These are phyloP conservation scores for Cercophora scortea DNA, from an alignment of 495 filamentous ascomycete species.

Conservation along the genomic window DNA sequence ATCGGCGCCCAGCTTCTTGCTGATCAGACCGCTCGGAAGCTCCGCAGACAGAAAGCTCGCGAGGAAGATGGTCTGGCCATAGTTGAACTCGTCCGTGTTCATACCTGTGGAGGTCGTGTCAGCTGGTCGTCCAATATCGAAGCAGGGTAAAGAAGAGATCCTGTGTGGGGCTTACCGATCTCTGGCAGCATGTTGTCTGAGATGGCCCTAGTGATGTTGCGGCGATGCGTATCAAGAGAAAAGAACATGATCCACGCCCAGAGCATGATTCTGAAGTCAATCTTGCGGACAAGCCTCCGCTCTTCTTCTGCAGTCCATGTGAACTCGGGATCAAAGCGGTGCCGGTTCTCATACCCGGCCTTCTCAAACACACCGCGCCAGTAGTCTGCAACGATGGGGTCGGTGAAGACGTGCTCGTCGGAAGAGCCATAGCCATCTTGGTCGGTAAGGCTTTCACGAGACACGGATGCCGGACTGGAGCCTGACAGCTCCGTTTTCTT, in stretches of 20 bases:
- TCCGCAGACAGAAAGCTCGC: slow-evolving; percentile 59
- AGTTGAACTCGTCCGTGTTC: slow-evolving; percentile 67
- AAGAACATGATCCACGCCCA: slow-evolving; percentile 75
- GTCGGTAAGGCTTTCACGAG: too few species aligned
- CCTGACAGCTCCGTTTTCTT: too few species aligned
- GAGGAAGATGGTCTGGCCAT: slow-evolving; percentile 65
- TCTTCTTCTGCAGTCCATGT: slow-evolving; percentile 43
- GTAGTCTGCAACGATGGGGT: slow-evolving; percentile 17
- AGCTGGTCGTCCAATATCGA: slow-evolving; percentile 8
- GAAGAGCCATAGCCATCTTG: slow-evolving; percentile 23
- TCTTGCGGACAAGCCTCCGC: slow-evolving; percentile 38
- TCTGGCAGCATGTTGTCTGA: slow-evolving; percentile 61
- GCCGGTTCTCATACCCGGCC: slow-evolving; percentile 44
- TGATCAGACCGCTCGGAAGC: slow-evolving; percentile 64
- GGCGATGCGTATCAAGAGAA: slow-evolving; percentile 67
- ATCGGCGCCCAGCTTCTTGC: slow-evolving; percentile 68
- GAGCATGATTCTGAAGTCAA: slow-evolving; percentile 28
- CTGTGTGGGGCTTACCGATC: slow-evolving; percentile 20
- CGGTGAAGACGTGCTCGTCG: slow-evolving; percentile 23
- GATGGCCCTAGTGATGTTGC: slow-evolving; percentile 62
- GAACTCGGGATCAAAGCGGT: slow-evolving; percentile 46
- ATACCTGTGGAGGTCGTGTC: slow-evolving; percentile 27
- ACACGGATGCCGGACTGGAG: too few species aligned
- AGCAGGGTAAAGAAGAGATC: too few species aligned
- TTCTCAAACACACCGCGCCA: slow-evolving; percentile 24